These are phyloP conservation scores for Tricholoma hemisulphureum DNA, from an alignment of 768 basidiomycete species.

Conservation along the genomic window DNA sequence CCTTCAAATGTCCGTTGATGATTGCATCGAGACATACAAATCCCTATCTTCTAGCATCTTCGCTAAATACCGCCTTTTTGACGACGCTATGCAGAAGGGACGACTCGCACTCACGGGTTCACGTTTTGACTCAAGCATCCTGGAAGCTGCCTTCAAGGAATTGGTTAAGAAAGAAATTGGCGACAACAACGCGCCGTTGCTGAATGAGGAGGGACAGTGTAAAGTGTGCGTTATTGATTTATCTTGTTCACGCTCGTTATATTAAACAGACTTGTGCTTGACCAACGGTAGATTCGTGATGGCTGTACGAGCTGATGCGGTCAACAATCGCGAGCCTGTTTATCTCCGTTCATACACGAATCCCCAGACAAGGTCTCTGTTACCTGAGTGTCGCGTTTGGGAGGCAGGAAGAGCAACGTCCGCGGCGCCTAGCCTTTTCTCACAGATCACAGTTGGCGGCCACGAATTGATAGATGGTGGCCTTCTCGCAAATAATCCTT, in stretches of 20 bases:
- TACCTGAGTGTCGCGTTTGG: conserved; percentile 31
- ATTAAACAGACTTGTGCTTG: neutral
- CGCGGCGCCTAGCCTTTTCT: conserved; percentile 34
- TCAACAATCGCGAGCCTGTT: conserved; percentile 26
- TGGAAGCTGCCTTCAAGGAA: conserved; percentile 26
- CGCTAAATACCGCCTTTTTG: neutral
- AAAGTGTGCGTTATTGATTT: conserved; percentile 36
- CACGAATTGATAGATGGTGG: conserved; percentile 34
- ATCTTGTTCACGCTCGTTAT: neutral
- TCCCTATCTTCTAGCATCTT: conserved; percentile 31
- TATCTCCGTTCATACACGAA: conserved; percentile 29
- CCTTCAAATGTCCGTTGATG: conserved; percentile 33
- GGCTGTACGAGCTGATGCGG: conserved; percentile 21
- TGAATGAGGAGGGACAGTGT: conserved; percentile 24
- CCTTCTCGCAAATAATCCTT: conserved; percentile 31
- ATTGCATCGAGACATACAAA: conserved; percentile 30
- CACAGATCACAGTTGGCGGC: conserved; percentile 24
- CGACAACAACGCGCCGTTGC: conserved; percentile 26
- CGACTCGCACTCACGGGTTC: conserved; percentile 22
- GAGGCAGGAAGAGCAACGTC: conserved; percentile 35
- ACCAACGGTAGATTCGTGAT: conserved; percentile 25
- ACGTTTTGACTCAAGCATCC: conserved; percentile 20
- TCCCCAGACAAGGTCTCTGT: conserved; percentile 20
- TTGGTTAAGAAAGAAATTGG: conserved; percentile 24
- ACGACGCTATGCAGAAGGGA: conserved; percentile 6